A percentile compares a stretch with the other conserved stretches of the same genome.
These are phyloP conservation scores for Rhazya stricta DNA, from an alignment of 257 asterid species.

Conservation along the genomic window DNA sequence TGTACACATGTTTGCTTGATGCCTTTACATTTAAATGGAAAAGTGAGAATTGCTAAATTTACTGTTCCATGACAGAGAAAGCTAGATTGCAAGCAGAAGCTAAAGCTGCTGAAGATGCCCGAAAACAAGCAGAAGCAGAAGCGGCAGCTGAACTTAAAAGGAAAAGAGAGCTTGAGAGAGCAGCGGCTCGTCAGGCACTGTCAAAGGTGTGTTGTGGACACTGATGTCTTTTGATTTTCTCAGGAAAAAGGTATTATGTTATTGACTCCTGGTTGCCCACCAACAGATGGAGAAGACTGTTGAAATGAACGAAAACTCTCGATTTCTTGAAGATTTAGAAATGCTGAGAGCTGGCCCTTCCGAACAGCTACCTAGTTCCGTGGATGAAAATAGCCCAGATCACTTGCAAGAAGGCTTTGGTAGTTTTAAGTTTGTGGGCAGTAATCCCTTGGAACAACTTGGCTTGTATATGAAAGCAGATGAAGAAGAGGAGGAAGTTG, in stretches of 20 bases:
- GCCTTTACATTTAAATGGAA: not conserved
- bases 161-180: constrained; percentile 72
- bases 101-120: constrained; percentile 89
- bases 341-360: constrained; percentile 52
- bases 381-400: constrained; percentile 66
- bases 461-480: constrained; percentile 85
- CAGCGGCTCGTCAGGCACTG: constrained; percentile 80
- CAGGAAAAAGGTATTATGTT: not conserved
- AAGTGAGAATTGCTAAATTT: not conserved
- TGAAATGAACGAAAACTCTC: constrained; percentile 67
- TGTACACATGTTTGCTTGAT: not conserved
- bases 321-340: constrained; percentile 67
- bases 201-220: constrained; percentile 40
- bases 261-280: no score
- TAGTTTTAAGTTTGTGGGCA: constrained; percentile 59
- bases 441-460: constrained; percentile 81
- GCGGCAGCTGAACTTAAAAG: constrained; percentile 70
- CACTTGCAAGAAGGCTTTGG: constrained; percentile 61
- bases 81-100: constrained; percentile 91
- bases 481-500: constrained; percentile 77
- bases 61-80: constrained; percentile 48
- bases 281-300: constrained; percentile 79
- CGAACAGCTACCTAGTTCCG: constrained; percentile 54
- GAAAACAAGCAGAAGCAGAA: constrained; percentile 66
- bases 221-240: not conserved